Evolutionary conservation across 192 early-diverging fungal genomes (phyloP), one percentile per base, ranked within the genome.

Genomic region (Phlyctochytrium planicorne): DNA sequence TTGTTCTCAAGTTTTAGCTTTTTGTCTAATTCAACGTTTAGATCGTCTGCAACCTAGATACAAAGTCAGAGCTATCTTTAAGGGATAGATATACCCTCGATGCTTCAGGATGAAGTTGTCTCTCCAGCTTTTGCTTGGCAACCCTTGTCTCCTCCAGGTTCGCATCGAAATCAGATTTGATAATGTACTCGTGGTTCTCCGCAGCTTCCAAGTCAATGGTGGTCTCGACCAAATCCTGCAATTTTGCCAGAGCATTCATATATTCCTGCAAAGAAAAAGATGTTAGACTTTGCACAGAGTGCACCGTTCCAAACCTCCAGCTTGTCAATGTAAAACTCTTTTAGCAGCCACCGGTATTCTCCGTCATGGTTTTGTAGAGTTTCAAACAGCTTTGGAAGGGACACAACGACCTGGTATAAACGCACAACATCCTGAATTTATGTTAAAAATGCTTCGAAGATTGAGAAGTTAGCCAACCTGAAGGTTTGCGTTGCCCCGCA

Each of bases 141-240:
- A 31, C 53, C 31, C 62, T 59, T 14, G 65, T 72, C 16, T 34
- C 81, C 80, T 90, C 76, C 68, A 94, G 67, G 10, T 76, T 71
- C 27, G 84, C 78, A 74, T 96, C 89, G 78, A 91, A 92, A 35
- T 94, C 91, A 0, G 95, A 79, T 47, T 91, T 91, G 62, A 98
- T 89, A 25, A 92, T 73, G 65, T 90, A 97, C 67, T 96, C 92
- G 72, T 97, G 94, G 52, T 80, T 68, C 32, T 94, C 92, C 0
- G 89, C 83, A 32, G 94, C 92, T 10, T 84, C 85, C 53, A 96
- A 75, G 74, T 97, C 97, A 33, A 97, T 86, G 0, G 91, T 94
- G 3, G 90, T 90, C 73, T 97, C 97, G 3, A 96, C 92, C 68
- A 98, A 74, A 34, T 90, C 83, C 68, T 91, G 82, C 35, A 94